These are phyloP conservation scores for Mariannaea elegans DNA, from an alignment of 2,329 filamentous ascomycete genomes.

Conservation along the genomic window DNA sequence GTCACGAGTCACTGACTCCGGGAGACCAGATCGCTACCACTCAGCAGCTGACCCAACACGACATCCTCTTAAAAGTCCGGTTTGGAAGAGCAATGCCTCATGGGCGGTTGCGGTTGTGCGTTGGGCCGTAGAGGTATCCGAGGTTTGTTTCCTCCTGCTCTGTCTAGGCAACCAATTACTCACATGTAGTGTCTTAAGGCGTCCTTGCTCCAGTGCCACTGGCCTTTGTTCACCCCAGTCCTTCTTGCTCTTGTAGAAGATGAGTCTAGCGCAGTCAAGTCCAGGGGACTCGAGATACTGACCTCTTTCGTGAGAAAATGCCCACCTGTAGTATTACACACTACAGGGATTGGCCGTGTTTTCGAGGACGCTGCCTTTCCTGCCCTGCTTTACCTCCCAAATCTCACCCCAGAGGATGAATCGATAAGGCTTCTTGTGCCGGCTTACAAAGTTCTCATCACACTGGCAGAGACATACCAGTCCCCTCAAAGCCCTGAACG, in stretches of 20 bases:
- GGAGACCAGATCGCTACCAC: conserved; percentile 42
- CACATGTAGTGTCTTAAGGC: conserved; percentile 41
- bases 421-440: conserved; percentile 69
- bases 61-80: conserved; percentile 8
- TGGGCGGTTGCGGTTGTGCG: conserved; percentile 37
- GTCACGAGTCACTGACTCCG: conserved; percentile 47
- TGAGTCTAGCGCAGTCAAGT: conserved; percentile 59
- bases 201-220: conserved; percentile 61
- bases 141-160: conserved; percentile 50
- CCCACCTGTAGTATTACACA: conserved; percentile 60
- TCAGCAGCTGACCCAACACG: conserved; percentile 6
- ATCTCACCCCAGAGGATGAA: conserved; percentile 77
- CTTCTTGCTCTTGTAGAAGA: conserved; percentile 77
- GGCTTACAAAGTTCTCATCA: conserved; percentile 73
- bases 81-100: conserved; percentile 37
- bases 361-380: conserved; percentile 77
- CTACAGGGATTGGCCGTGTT: conserved; percentile 72
- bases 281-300: conserved; percentile 65
- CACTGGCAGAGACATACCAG: conserved; percentile 54
- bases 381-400: conserved; percentile 79
- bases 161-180: background rate
- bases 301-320: conserved; percentile 63
- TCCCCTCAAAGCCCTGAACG: conserved; percentile 37
- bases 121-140: conserved; percentile 65
- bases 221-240: conserved; percentile 75